Percentiles rank a stretch among this genome's conserved stretches.
phyloP scores from a whole-genome alignment of 2,329 filamentous ascomycete species.

The Sordariomycetes sp. region DNA sequence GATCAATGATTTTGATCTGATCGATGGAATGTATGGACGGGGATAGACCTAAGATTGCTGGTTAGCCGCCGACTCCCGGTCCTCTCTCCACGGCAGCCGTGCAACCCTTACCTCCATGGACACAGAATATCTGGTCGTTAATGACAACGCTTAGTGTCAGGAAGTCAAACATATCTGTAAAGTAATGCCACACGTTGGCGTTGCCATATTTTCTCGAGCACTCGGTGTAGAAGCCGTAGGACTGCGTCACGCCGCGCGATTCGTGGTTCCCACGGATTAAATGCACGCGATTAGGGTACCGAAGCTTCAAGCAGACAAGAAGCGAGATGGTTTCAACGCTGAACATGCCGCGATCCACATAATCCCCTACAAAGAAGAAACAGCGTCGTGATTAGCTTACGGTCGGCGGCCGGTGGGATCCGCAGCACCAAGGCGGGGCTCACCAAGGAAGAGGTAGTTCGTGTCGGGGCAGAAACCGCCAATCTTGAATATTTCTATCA shows the following conservation, averaged over 20 bases:
- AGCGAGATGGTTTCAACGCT: constrained; percentile 98
- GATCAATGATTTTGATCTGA: constrained; percentile 99
- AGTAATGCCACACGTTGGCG: constrained; percentile 98
- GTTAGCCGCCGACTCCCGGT: neutral
- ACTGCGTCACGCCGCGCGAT: constrained; percentile 93
- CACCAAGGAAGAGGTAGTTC: constrained; percentile 95
- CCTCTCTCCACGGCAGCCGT: neutral
- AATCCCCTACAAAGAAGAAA: constrained; percentile 56
- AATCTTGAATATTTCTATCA: constrained; percentile 99
- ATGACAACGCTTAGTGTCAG: constrained; percentile 94
- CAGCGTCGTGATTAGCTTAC: neutral
- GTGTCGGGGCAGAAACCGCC: constrained; percentile 95
- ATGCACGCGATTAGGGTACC: constrained; percentile 92
- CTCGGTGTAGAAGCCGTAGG: constrained; percentile 98
- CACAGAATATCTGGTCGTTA: constrained; percentile 97
- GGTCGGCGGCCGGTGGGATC: neutral
- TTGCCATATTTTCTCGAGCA: constrained; percentile 98
- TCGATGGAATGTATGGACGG: constrained; percentile 96
- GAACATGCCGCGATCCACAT: constrained; percentile 96
- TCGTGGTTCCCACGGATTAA: constrained; percentile 97
- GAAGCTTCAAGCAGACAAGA: constrained; percentile 90
- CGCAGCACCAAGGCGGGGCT: constrained; percentile 7
- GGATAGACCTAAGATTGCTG: constrained; percentile 47
- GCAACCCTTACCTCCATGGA: constrained; percentile 64
- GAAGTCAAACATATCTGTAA: constrained; percentile 99